Conservation (phyloP, 2,329 filamentous ascomycete genomes). For the Coleophoma eucalyptorum region DNA sequence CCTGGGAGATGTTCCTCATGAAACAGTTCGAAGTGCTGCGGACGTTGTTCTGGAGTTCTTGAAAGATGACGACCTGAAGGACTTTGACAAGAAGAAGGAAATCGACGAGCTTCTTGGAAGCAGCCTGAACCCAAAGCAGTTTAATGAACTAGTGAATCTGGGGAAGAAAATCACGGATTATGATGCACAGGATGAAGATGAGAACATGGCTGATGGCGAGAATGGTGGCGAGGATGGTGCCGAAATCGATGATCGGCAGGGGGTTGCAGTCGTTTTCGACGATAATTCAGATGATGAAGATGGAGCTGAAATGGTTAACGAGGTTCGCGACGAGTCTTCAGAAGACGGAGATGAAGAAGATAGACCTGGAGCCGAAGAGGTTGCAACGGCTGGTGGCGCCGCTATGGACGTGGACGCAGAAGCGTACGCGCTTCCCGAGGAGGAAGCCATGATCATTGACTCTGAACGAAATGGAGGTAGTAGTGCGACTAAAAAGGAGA, state of each 20-base stretch:
- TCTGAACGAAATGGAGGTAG: constrained; percentile 49
- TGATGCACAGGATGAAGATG: constrained; percentile 92
- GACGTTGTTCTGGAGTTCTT: constrained; percentile 87
- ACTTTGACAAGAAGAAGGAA: constrained; percentile 97
- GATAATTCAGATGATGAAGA: constrained; percentile 85
- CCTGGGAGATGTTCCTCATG: constrained; percentile 88
- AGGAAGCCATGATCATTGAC: constrained; percentile 82
- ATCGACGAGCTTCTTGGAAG: constrained; percentile 90
- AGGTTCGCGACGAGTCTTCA: constrained; percentile 84
- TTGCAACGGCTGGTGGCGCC: constrained; percentile 46
- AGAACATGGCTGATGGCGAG: constrained; percentile 72
- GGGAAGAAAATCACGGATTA: constrained; percentile 99
- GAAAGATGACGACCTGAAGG: constrained; percentile 94
- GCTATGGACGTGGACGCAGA: constrained; percentile 45
- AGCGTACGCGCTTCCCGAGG: constrained; percentile 47
- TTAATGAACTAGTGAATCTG: constrained; percentile 93
- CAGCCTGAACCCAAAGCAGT: constrained; percentile 80
- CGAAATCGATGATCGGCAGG: constrained; percentile 90
- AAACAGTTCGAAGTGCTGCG: constrained; percentile 88
- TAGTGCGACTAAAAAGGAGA: constrained; percentile 44
- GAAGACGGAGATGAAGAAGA: constrained; percentile 72
- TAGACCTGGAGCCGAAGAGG: constrained; percentile 44
- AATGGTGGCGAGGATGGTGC: constrained; percentile 63
- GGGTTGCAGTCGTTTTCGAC: constrained; percentile 96
- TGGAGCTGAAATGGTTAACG: constrained; percentile 71